Evolutionary conservation across 768 basidiomycete genomes (phyloP).

Genomic region (Albatrellus ellisii): DNA sequence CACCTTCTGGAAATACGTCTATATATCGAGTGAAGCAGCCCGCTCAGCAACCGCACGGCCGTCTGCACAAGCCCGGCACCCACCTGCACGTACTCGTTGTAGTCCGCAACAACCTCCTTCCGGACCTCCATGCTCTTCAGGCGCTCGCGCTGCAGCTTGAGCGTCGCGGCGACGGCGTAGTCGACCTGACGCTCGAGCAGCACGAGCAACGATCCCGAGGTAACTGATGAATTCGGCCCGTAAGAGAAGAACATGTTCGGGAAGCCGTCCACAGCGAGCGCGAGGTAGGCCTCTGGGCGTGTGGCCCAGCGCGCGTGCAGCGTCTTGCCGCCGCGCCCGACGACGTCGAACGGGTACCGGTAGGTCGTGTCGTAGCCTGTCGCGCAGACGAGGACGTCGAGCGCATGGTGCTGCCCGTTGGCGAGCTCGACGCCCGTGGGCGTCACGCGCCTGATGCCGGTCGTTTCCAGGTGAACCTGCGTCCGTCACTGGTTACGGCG

Average conservation of each 20-base stretch:
- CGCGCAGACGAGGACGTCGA: conserved; percentile 22
- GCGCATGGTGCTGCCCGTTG: conserved; percentile 16
- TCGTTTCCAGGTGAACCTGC: conserved; percentile 8
- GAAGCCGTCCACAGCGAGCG: conserved; percentile 18
- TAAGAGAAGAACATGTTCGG: conserved; percentile 17
- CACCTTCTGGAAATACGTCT: conserved; percentile 10
- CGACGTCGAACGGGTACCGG: conserved; percentile 14
- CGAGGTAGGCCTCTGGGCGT: conserved; percentile 18
- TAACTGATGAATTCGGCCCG: conserved; percentile 19
- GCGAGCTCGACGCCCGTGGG: conserved; percentile 17
- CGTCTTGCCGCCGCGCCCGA: conserved; percentile 18
- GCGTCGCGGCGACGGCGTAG: conserved; percentile 15
- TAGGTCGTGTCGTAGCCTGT: conserved; percentile 18
- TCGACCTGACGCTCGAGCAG: conserved; percentile 17
- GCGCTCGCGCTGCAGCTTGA: conserved; percentile 20
- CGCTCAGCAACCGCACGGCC: too few relatives aligned
- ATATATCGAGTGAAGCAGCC: background rate
- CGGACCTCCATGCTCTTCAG: conserved; percentile 17
- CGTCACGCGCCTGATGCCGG: conserved; percentile 17
- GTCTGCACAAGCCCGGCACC: background rate
- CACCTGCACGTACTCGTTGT: conserved; percentile 16
- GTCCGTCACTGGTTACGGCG: background rate
- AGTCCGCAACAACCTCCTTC: conserved; percentile 19
- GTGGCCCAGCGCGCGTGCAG: conserved; percentile 19
- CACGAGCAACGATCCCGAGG: conserved; percentile 16